Evolutionary conservation across 2,329 filamentous ascomycete species (phyloP).

Genomic region (Aspergillus tamarii): DNA sequence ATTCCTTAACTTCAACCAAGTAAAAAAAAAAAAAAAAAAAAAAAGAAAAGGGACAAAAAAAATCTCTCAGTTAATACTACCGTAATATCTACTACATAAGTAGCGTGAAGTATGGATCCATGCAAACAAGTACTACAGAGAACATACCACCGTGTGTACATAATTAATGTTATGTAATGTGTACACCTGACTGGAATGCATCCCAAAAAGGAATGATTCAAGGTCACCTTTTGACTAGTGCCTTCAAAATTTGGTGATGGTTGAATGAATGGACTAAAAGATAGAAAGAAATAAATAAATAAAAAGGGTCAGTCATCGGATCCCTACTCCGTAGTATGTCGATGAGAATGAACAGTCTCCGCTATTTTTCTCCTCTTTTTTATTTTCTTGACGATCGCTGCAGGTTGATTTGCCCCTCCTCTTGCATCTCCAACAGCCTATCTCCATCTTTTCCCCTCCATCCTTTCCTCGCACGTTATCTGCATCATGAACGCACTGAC

Average conservation of each 20-base stretch:
- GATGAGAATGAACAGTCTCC: background rate
- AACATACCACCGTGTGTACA: background rate
- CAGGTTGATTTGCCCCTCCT: conserved; percentile 14
- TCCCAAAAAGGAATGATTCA: background rate
- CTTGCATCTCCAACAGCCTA: conserved; percentile 13
- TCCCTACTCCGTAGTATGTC: background rate
- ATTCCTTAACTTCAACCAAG: background rate
- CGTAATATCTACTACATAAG: background rate
- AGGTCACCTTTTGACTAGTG: background rate
- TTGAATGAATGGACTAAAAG: background rate
- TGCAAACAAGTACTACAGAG: background rate
- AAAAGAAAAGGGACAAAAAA: background rate
- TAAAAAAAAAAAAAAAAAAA: background rate
- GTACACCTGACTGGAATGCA: background rate
- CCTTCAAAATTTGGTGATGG: background rate
- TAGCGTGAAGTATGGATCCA: background rate
- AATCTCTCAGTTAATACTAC: background rate
- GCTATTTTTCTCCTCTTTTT: background rate
- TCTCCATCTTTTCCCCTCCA: conserved; percentile 22
- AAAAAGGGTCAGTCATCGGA: background rate
- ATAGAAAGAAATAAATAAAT: too few relatives aligned
- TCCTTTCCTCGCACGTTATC: conserved; percentile 18
- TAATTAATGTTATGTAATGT: conserved; percentile 5
- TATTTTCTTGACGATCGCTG: conserved; percentile 8
- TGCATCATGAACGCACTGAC: conserved; percentile 23